Evolutionary conservation across 345 rosid species (phyloP).

Genomic region (Camelina hispida): DNA sequence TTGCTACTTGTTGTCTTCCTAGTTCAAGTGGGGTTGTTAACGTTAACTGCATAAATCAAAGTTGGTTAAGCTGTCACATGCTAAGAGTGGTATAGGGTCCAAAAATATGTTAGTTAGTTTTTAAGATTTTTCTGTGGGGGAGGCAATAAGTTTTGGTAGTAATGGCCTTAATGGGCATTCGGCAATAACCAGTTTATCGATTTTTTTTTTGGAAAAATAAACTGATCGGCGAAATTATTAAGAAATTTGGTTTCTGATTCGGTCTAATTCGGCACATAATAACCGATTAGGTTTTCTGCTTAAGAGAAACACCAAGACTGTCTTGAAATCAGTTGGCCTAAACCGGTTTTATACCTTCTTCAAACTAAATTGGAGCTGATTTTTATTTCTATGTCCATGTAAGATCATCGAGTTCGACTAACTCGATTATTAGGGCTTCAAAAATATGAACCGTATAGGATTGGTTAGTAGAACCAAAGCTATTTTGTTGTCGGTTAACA

Average conservation of each 20-base stretch:
- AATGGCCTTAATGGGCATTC: too few species aligned
- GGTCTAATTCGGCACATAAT: too few species aligned
- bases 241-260: too few species aligned
- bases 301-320: too few species aligned
- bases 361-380: not conserved
- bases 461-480: not conserved
- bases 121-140: slow-evolving; percentile 11
- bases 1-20: slow-evolving; percentile 22
- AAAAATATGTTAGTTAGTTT: slow-evolving; percentile 17
- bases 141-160: not conserved
- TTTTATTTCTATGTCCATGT: not conserved
- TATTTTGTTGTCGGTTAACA: slow-evolving; percentile 1
- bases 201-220: too few species aligned
- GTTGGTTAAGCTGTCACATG: slow-evolving; percentile 37
- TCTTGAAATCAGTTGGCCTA: slow-evolving; percentile 1
- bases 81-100: slow-evolving; percentile 25
- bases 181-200: too few species aligned
- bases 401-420: not conserved
- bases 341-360: slow-evolving; percentile 3
- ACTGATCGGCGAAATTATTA: too few species aligned
- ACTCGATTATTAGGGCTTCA: not conserved
- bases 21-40: slow-evolving; percentile 36
- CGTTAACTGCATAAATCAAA: slow-evolving; percentile 21
- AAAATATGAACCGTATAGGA: not conserved
- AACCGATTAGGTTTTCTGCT: too few species aligned